A percentile compares a stretch with the other conserved stretches of the same genome.
phyloP scores from a whole-genome alignment of 208 protist species.

The Leishmania turanica region DNA sequence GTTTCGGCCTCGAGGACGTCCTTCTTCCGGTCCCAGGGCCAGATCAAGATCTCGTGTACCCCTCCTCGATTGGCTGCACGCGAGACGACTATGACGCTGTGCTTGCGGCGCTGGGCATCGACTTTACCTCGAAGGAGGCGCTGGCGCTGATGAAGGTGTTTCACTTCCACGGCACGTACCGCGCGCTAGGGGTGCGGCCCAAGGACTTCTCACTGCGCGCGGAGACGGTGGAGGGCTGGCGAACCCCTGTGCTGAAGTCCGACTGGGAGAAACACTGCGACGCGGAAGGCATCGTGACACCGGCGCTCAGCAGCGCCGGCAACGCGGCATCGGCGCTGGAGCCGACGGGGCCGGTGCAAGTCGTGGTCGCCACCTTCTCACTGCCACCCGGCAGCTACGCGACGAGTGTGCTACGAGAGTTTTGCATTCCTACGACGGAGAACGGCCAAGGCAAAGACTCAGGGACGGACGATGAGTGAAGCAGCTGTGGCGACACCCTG shows the following conservation, averaged over 20 bases:
- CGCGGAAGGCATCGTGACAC: slow-evolving; percentile 4
- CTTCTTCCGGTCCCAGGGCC: slow-evolving; percentile 91
- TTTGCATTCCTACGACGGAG: slow-evolving; percentile 56
- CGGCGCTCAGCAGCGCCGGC: neutral
- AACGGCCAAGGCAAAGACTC: slow-evolving; percentile 29
- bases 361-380: slow-evolving; percentile 67
- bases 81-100: slow-evolving; percentile 53
- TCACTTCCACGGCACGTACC: slow-evolving; percentile 92
- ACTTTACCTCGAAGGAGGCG: slow-evolving; percentile 19
- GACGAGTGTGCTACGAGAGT: slow-evolving; percentile 84
- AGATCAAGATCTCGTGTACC: slow-evolving; percentile 76
- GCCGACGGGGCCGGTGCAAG: slow-evolving; percentile 31
- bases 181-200: slow-evolving; percentile 60
- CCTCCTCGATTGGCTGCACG: slow-evolving; percentile 45
- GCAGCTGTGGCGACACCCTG: neutral
- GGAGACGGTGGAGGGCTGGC: slow-evolving; percentile 33
- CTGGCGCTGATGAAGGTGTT: slow-evolving; percentile 70
- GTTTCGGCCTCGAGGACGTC: slow-evolving; percentile 85
- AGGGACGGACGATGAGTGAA: slow-evolving; percentile 7
- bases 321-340: slow-evolving; percentile 7
- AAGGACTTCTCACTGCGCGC: slow-evolving; percentile 39
- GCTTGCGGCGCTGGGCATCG: slow-evolving; percentile 39
- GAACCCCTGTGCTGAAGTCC: slow-evolving; percentile 57
- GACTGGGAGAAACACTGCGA: slow-evolving; percentile 53
- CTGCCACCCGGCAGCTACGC: slow-evolving; percentile 89